Percentiles rank a stretch among this genome's conserved stretches.
These are phyloP conservation scores for Fusarium aywerte DNA, from an alignment of 2,329 filamentous ascomycete species.

Conservation along the genomic window DNA sequence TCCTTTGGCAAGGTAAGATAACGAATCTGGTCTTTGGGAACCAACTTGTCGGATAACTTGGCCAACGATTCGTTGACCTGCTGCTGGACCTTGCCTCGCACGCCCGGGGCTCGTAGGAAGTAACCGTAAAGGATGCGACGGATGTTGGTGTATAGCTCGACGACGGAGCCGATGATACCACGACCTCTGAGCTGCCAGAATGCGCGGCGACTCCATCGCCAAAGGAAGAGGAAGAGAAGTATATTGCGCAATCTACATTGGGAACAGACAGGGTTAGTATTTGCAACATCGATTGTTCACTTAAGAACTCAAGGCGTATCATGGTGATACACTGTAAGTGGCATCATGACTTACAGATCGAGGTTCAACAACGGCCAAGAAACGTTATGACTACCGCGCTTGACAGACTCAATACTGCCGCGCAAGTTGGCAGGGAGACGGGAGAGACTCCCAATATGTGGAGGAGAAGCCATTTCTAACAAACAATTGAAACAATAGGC, in stretches of 20 bases:
- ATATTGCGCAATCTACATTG: slow-evolving; percentile 80
- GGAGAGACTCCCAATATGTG: slow-evolving; percentile 72
- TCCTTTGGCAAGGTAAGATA: slow-evolving; percentile 83
- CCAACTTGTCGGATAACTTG: slow-evolving; percentile 85
- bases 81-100: slow-evolving; percentile 84
- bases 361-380: slow-evolving; percentile 71
- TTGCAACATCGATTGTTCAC: not conserved
- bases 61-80: slow-evolving; percentile 83
- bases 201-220: slow-evolving; percentile 82
- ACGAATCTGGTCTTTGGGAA: slow-evolving; percentile 76
- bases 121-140: slow-evolving; percentile 82
- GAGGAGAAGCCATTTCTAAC: slow-evolving; percentile 27
- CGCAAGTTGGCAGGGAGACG: slow-evolving; percentile 77
- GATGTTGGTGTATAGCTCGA: slow-evolving; percentile 76
- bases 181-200: slow-evolving; percentile 90
- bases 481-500: slow-evolving; percentile 1
- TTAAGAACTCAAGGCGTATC: not conserved
- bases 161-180: slow-evolving; percentile 81
- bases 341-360: slow-evolving; percentile 69
- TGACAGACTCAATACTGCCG: slow-evolving; percentile 71
- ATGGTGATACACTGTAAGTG: slow-evolving; percentile 4
- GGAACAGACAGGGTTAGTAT: not conserved
- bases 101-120: slow-evolving; percentile 87
- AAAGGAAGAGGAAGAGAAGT: slow-evolving; percentile 86
- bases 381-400: slow-evolving; percentile 65